These are phyloP conservation scores for Chlorociboria aeruginascens DNA, from an alignment of 495 filamentous ascomycete genomes.

Conservation along the genomic window DNA sequence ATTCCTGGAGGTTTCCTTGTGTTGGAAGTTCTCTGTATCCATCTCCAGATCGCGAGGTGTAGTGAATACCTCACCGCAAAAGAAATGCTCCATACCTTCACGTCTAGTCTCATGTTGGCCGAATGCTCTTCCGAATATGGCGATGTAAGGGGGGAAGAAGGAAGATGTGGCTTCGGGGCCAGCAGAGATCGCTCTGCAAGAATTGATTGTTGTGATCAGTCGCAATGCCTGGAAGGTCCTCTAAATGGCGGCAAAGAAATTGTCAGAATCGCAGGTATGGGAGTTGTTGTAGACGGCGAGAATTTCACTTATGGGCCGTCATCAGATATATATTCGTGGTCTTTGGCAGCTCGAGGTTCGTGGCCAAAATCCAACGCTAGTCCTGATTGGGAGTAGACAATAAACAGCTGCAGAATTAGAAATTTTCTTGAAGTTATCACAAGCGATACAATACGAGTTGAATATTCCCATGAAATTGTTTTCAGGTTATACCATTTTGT, in stretches of 20 bases:
- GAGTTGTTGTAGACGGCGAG: neutral
- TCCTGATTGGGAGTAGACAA: constrained; percentile 2
- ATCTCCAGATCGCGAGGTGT: neutral
- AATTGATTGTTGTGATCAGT: constrained; percentile 7
- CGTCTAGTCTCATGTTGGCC: constrained; percentile 75
- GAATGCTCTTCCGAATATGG: constrained; percentile 8
- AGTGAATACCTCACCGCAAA: neutral
- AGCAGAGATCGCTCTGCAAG: constrained; percentile 9
- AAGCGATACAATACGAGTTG: neutral
- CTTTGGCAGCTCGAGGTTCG: constrained; percentile 15
- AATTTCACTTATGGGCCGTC: neutral
- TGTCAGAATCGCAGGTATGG: neutral
- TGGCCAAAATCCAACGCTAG: neutral
- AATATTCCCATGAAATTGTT: neutral
- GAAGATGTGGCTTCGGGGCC: constrained; percentile 12
- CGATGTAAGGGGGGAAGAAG: constrained; percentile 2
- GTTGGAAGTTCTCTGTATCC: neutral
- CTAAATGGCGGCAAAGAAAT: neutral
- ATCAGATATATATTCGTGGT: constrained; percentile 11
- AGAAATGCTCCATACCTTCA: constrained; percentile 57
- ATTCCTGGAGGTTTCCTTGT: neutral
- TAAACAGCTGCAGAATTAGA: neutral
- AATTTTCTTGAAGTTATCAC: neutral
- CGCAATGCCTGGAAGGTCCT: neutral
- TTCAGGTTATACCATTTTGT: neutral